Evolutionary conservation across 371 early-diverging fungal genomes (phyloP), one percentile per base, ranked within the genome.

Genomic region (Gilbertella persicaria): DNA sequence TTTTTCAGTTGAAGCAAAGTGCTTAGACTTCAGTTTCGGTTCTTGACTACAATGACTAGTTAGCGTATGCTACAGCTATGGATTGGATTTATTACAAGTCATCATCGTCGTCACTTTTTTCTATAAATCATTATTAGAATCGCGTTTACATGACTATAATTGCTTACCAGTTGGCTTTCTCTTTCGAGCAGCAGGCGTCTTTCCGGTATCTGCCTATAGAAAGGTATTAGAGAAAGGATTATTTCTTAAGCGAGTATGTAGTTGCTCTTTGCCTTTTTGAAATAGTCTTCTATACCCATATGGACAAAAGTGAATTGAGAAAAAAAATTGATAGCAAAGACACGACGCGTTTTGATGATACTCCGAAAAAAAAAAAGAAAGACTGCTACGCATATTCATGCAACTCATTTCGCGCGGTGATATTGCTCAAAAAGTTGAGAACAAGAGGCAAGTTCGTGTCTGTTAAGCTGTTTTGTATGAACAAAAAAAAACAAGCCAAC

Each of bases 111-210:
- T 39, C 25, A 16, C 30, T 16, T 12, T 19, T 35, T n/a, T 26
- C 25, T 29, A 19, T 33, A 21, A 20, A n/a, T 17, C 12, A 30
- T 30, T 20, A 20, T 28, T 4, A 28, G 28, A 33, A 33, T 2
- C 33, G 33, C 33, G 33, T 33, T 12, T 33, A 33, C 2, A 6
- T 5, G 10, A 14, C 16, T 2, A 10, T 20, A 19, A 33, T 44
- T 23, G 16, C 13, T 44, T 53, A 53, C 45, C 45, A 24, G 36
- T 16, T 19, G 26, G 19, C 14, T 53, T 53, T 37, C 23, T 36
- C 42, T 53, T 53, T 24, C 44, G 53, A 26, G 51, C 14, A n/a
- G 37, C 36, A 23, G 52, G 48, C 28, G 45, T 53, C 26, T 45
- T 44, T 26, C 12, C 45, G 14, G 53, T 25, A 14, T 23, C 26